These are phyloP conservation scores for Pleurotus eryngii DNA, from an alignment of 768 basidiomycete species.

Conservation along the genomic window DNA sequence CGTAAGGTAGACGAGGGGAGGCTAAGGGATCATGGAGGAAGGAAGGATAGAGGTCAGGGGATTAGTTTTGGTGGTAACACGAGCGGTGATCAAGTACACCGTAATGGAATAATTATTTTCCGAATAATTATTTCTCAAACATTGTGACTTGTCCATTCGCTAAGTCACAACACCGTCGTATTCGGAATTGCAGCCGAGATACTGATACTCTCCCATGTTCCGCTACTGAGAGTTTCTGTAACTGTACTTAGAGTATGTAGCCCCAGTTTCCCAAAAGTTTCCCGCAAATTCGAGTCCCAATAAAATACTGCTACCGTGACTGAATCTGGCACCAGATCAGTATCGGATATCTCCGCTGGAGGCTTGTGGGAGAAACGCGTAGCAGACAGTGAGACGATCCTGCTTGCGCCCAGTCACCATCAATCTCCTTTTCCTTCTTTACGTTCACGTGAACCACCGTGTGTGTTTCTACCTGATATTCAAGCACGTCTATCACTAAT, in stretches of 20 bases:
- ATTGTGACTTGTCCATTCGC: background rate
- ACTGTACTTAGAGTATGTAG: background rate
- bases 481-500: background rate
- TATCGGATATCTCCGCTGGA: conserved; percentile 3
- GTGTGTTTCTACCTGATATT: background rate
- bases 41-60: conserved; percentile 10
- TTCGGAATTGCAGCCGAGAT: background rate
- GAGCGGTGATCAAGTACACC: conserved; percentile 6
- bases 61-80: conserved; percentile 4
- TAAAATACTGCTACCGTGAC: background rate
- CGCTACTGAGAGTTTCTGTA: background rate
- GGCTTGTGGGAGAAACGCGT: background rate
- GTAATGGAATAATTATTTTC: background rate
- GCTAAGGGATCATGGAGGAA: conserved; percentile 23
- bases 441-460: background rate
- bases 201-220: background rate
- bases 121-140: background rate
- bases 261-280: no score
- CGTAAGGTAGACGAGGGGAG: conserved; percentile 17
- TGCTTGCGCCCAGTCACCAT: background rate
- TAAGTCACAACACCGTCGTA: background rate
- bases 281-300: background rate
- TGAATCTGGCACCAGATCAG: background rate
- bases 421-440: background rate
- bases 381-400: background rate